A percentile compares a stretch with the other conserved stretches of the same genome.
phyloP scores from a whole-genome alignment of 345 rosid species.

The Citrus sinensis region DNA sequence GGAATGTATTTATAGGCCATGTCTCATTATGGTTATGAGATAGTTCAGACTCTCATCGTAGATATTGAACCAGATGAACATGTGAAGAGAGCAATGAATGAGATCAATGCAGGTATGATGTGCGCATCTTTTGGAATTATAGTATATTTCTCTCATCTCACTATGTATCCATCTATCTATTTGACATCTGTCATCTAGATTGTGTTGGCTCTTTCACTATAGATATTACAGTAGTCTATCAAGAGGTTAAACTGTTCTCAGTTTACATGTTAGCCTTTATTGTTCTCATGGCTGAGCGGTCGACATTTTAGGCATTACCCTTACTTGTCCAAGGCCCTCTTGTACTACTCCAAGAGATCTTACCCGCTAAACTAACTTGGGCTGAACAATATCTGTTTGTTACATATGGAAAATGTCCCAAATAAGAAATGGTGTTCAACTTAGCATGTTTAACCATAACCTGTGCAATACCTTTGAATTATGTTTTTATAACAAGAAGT shows the following conservation, averaged over 20 bases:
- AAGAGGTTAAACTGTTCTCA: too few species aligned
- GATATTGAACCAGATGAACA: constrained; percentile 76
- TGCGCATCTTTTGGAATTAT: not conserved
- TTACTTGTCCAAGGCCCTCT: not conserved
- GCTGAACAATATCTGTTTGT: not conserved
- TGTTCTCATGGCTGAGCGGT: not conserved
- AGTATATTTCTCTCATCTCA: not conserved
- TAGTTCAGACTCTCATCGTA: constrained; percentile 75
- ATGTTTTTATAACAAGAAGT: not conserved
- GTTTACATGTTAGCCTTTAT: not conserved
- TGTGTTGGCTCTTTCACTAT: too few species aligned
- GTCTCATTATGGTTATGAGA: constrained; percentile 77
- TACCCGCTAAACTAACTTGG: not conserved
- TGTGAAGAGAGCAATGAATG: constrained; percentile 79
- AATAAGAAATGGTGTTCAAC: not conserved
- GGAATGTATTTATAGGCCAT: constrained; percentile 45
- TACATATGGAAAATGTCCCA: not conserved
- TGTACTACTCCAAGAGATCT: not conserved
- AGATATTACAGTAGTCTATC: too few species aligned
- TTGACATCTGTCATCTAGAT: too few species aligned
- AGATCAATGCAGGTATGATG: constrained; percentile 62
- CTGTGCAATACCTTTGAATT: not conserved
- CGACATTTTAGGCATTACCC: not conserved
- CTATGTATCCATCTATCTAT: not conserved
- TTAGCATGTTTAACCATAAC: not conserved